Conservation (phyloP, 352 stramenopile genomes). For the Nothophytophthora sp. region DNA sequence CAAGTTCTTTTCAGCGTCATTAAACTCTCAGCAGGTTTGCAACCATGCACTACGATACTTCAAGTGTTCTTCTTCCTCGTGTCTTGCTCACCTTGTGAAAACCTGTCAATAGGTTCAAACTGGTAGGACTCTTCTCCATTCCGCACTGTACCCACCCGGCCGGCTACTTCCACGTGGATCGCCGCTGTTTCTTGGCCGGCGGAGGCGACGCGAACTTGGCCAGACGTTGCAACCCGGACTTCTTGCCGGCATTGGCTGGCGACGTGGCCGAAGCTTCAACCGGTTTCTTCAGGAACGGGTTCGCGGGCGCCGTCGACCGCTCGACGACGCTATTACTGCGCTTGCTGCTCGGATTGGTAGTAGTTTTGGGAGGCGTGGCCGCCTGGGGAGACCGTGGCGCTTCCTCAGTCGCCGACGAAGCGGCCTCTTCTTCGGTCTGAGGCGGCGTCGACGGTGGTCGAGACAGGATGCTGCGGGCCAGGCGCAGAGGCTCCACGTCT, state of each 20-base stretch:
- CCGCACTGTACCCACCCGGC: background rate
- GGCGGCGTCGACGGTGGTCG: slow-evolving; percentile 25
- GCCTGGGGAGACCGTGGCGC: slow-evolving; percentile 6
- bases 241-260: slow-evolving; percentile 25
- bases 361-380: too few relatives aligned
- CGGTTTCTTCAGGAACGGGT: slow-evolving; percentile 77
- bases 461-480: slow-evolving; percentile 35
- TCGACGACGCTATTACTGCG: slow-evolving; percentile 19
- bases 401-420: slow-evolving; percentile 6
- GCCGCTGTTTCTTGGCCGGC: slow-evolving; percentile 42
- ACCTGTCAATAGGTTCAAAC: too few relatives aligned
- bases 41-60: too few relatives aligned
- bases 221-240: slow-evolving; percentile 56
- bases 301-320: slow-evolving; percentile 55
- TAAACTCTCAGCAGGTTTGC: too few relatives aligned
- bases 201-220: slow-evolving; percentile 62
- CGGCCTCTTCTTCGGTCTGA: slow-evolving; percentile 16
- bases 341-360: slow-evolving; percentile 2
- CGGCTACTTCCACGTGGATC: slow-evolving; percentile 35
- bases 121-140: background rate
- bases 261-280: slow-evolving; percentile 8
- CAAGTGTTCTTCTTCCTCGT: too few relatives aligned
- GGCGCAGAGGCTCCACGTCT: slow-evolving; percentile 33
- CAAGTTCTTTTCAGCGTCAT: too few relatives aligned
- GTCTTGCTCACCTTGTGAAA: too few relatives aligned